These are phyloP conservation scores for Juglanconis juglandina DNA, from an alignment of 2,329 filamentous ascomycete species.

Conservation along the genomic window DNA sequence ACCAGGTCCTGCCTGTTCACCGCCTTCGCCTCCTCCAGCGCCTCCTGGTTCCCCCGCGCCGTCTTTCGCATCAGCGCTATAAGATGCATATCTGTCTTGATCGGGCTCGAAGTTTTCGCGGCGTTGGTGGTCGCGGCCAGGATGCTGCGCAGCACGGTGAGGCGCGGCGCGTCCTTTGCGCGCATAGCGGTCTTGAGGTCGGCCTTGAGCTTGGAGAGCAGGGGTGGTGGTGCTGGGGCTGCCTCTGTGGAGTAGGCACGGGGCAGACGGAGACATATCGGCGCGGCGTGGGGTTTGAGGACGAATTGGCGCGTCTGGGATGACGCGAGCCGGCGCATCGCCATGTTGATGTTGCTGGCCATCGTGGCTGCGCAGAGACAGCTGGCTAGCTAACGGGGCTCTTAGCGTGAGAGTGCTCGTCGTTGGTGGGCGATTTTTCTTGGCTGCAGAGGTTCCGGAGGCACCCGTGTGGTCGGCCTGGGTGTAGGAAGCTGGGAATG, in stretches of 20 bases:
- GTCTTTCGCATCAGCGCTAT: constrained; percentile 65
- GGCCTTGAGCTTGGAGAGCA: constrained; percentile 52
- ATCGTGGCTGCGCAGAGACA: background rate
- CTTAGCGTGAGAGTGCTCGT: background rate
- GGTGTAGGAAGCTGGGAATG: no score
- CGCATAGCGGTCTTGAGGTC: constrained; percentile 67
- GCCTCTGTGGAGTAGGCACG: constrained; percentile 32
- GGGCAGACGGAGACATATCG: constrained; percentile 20
- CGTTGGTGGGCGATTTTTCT: background rate
- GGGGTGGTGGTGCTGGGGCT: constrained; percentile 38
- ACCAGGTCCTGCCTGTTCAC: constrained; percentile 67
- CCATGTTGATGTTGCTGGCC: constrained; percentile 10
- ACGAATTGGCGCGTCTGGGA: constrained; percentile 4
- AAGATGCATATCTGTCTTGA: constrained; percentile 67
- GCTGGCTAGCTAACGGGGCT: background rate
- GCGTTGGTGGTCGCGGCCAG: constrained; percentile 71
- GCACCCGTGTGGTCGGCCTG: no score
- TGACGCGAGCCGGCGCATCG: constrained; percentile 10
- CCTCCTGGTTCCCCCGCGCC: constrained; percentile 53
- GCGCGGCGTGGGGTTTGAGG: constrained; percentile 5
- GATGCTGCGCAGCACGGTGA: constrained; percentile 66
- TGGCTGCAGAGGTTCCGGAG: no score
- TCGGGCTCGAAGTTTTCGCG: constrained; percentile 66
- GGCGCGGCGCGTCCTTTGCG: constrained; percentile 59
- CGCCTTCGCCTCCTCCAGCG: constrained; percentile 59